Percentiles rank a stretch among this genome's conserved stretches.
Conservation (phyloP, 805 yeast genomes). For the Saturnispora mendoncae region DNA sequence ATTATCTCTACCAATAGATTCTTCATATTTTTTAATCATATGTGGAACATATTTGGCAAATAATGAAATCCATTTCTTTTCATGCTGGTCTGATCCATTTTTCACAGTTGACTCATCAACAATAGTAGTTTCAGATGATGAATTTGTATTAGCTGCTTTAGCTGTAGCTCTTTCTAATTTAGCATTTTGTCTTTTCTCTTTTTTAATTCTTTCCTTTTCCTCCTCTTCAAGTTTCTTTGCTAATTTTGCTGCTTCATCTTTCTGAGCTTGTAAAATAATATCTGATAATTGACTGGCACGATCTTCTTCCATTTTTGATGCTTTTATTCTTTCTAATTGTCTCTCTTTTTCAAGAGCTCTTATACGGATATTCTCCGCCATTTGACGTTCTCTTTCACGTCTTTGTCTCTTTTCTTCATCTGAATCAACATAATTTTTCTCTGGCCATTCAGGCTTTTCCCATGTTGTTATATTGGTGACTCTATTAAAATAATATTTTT, state of each 20-base stretch:
- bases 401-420: slow-evolving; percentile 11
- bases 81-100: no score
- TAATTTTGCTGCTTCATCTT: slow-evolving; percentile 19
- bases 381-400: slow-evolving; percentile 13
- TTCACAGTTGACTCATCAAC: no score
- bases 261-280: slow-evolving; percentile 23
- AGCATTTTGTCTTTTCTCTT: slow-evolving; percentile 20
- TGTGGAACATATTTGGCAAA: slow-evolving; percentile 80
- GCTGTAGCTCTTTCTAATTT: slow-evolving; percentile 26
- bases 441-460: slow-evolving; percentile 42
- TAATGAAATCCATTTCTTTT: slow-evolving; percentile 33
- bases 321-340: slow-evolving; percentile 25
- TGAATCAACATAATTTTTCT: not conserved
- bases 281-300: slow-evolving; percentile 20
- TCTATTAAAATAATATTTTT: slow-evolving; percentile 47
- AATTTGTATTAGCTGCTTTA: slow-evolving; percentile 10
- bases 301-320: slow-evolving; percentile 20
- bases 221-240: slow-evolving; percentile 7
- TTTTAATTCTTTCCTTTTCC: slow-evolving; percentile 4
- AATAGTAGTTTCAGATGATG: not conserved
- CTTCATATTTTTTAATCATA: slow-evolving; percentile 55
- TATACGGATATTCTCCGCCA: slow-evolving; percentile 19
- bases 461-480: slow-evolving; percentile 42
- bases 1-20: slow-evolving; percentile 61
- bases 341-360: slow-evolving; percentile 31